Conservation (phyloP, 2,329 filamentous ascomycete species). For the Arthrinium phaeospermum region DNA sequence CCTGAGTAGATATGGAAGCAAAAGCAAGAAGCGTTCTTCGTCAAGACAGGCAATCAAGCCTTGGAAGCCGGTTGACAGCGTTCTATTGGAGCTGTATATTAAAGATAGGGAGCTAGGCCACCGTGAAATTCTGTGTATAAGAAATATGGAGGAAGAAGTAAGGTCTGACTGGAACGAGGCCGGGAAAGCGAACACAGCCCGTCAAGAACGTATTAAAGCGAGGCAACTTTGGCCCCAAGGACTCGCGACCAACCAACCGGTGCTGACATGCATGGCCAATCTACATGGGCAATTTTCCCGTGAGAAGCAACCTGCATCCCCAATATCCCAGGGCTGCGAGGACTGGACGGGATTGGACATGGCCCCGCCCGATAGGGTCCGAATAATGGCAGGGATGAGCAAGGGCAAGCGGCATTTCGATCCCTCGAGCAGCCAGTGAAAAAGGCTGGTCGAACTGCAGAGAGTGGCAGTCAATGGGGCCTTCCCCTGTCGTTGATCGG, state of each 20-base stretch:
- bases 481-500: slow-evolving; percentile 25
- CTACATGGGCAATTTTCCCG: slow-evolving; percentile 7
- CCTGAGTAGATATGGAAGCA: background rate
- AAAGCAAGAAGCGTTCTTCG: background rate
- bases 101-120: background rate
- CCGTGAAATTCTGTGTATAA: background rate
- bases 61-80: too few species aligned
- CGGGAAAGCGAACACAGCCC: slow-evolving; percentile 5
- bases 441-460: slow-evolving; percentile 35
- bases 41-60: background rate
- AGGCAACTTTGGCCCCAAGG: background rate
- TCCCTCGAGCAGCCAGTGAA: slow-evolving; percentile 36
- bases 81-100: slow-evolving; percentile 8
- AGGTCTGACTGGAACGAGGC: slow-evolving; percentile 2
- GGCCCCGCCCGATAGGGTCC: slow-evolving; percentile 29
- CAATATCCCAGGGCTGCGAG: slow-evolving; percentile 19
- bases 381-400: slow-evolving; percentile 26
- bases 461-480: slow-evolving; percentile 31
- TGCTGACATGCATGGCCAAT: slow-evolving; percentile 21
- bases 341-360: slow-evolving; percentile 21
- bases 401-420: slow-evolving; percentile 35
- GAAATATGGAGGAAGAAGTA: slow-evolving; percentile 4
- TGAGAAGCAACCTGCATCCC: slow-evolving; percentile 7
- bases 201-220: slow-evolving; percentile 9
- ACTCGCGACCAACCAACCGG: slow-evolving; percentile 18